These are phyloP conservation scores for Thalassiosira allenii DNA, from an alignment of 352 stramenopile species.

Conservation along the genomic window DNA sequence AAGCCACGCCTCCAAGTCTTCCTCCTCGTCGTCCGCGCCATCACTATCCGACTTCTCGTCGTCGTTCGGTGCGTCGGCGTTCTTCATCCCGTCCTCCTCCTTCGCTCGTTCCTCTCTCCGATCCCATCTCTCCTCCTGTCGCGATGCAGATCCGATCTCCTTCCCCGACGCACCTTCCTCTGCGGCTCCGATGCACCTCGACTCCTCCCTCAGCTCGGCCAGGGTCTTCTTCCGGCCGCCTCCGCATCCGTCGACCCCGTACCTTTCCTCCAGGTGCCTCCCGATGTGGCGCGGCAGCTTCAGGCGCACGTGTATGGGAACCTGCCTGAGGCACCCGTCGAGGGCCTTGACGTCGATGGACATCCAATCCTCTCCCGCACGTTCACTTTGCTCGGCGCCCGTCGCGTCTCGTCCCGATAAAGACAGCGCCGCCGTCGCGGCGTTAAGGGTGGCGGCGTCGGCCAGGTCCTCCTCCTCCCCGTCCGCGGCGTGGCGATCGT, in stretches of 20 bases:
- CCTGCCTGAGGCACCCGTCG: slow-evolving; percentile 20
- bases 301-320: slow-evolving; percentile 39
- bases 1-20: slow-evolving; percentile 48
- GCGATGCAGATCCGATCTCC: background rate
- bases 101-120: background rate
- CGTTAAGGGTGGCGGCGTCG: background rate
- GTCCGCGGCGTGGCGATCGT: background rate
- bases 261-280: slow-evolving; percentile 37
- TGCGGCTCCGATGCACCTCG: background rate
- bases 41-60: background rate
- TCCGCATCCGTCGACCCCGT: slow-evolving; percentile 15
- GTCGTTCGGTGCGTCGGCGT: background rate
- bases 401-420: background rate
- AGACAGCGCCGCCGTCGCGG: background rate
- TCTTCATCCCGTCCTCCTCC: background rate
- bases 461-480: slow-evolving; percentile 1
- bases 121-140: background rate
- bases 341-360: slow-evolving; percentile 26
- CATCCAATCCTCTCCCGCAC: slow-evolving; percentile 5
- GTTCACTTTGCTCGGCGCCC: background rate
- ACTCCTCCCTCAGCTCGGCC: slow-evolving; percentile 49
- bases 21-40: slow-evolving; percentile 15
- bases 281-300: slow-evolving; percentile 33
- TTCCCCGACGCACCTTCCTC: background rate
- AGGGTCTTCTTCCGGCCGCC: slow-evolving; percentile 39